Percentiles rank a stretch among this genome's conserved stretches.
phyloP scores from a whole-genome alignment of 345 rosid genomes.

The Linum lewisii region DNA sequence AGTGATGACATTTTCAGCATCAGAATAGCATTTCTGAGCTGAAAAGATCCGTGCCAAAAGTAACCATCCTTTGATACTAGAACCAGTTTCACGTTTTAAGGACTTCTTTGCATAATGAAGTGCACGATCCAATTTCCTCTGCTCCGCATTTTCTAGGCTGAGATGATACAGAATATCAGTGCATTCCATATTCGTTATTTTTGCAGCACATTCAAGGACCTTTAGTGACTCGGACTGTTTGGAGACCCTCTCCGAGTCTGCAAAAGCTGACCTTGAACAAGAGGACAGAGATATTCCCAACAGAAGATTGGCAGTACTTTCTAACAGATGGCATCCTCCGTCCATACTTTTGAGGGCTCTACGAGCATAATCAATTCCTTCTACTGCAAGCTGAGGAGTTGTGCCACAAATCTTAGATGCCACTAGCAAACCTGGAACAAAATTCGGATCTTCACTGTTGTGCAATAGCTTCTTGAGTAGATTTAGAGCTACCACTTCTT shows the following conservation, averaged over 20 bases:
- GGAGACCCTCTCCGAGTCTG: conserved; percentile 38
- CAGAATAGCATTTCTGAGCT: conserved; percentile 47
- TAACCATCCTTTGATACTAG: conserved; percentile 53
- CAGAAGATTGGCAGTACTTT: conserved; percentile 33
- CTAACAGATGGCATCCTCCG: conserved; percentile 37
- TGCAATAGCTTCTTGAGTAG: conserved; percentile 52
- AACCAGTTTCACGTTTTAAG: conserved; percentile 50
- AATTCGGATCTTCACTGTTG: conserved; percentile 38
- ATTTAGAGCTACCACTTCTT: conserved; percentile 54
- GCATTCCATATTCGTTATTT: conserved; percentile 38
- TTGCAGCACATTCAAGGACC: conserved; percentile 41
- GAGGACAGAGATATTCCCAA: conserved; percentile 49
- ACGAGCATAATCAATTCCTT: conserved; percentile 50
- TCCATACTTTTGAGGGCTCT: conserved; percentile 39
- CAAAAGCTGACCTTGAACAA: conserved; percentile 36
- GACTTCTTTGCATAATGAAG: conserved; percentile 33
- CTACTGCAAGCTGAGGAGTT: conserved; percentile 38
- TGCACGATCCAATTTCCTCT: conserved; percentile 62
- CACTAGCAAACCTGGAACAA: conserved; percentile 43
- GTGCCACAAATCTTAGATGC: conserved; percentile 62
- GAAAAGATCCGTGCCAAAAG: conserved; percentile 68
- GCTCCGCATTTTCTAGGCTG: conserved; percentile 60
- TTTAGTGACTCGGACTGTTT: conserved; percentile 53
- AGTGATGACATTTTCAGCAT: conserved; percentile 46
- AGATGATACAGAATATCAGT: conserved; percentile 49